These are phyloP conservation scores for Castanopsis chinensis DNA, from an alignment of 306 rosid species.

Conservation along the genomic window DNA sequence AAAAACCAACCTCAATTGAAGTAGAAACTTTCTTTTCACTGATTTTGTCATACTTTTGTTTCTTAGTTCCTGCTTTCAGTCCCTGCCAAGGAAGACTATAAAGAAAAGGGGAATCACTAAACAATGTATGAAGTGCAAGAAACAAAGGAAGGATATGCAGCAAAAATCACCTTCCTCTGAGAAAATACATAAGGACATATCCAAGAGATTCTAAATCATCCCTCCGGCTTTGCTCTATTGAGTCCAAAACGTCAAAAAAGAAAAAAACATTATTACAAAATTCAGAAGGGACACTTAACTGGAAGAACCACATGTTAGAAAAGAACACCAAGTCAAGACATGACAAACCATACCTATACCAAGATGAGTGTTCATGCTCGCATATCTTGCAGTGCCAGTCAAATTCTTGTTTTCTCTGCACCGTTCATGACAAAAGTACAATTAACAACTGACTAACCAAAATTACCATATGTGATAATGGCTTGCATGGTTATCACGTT, in stretches of 20 bases:
- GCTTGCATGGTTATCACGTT: neutral
- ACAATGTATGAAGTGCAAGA: conserved; percentile 16
- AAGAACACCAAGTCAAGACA: conserved; percentile 8
- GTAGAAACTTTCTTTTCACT: conserved; percentile 95
- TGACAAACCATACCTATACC: conserved; percentile 65
- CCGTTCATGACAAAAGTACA: conserved; percentile 18
- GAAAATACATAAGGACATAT: conserved; percentile 87
- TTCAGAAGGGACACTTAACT: conserved; percentile 23
- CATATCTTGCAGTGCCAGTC: conserved; percentile 98
- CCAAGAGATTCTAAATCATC: conserved; percentile 99
- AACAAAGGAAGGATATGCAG: conserved; percentile 15
- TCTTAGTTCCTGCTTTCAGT: conserved; percentile 94
- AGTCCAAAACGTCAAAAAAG: conserved; percentile 34
- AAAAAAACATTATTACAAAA: conserved; percentile 24
- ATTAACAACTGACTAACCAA: neutral
- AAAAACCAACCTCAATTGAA: conserved; percentile 70
- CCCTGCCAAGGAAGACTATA: conserved; percentile 99
- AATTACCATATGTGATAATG: neutral
- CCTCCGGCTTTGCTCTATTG: conserved; percentile 90
- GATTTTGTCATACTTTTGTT: conserved; percentile 87
- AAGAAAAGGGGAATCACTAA: conserved; percentile 27
- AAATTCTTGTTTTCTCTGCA: conserved; percentile 95
- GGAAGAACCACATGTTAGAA: conserved; percentile 5
- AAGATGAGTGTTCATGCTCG: conserved; percentile 96
- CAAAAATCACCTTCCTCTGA: conserved; percentile 86